These are phyloP conservation scores for Auricularia sp. DNA, from an alignment of 768 basidiomycete species.

Conservation along the genomic window DNA sequence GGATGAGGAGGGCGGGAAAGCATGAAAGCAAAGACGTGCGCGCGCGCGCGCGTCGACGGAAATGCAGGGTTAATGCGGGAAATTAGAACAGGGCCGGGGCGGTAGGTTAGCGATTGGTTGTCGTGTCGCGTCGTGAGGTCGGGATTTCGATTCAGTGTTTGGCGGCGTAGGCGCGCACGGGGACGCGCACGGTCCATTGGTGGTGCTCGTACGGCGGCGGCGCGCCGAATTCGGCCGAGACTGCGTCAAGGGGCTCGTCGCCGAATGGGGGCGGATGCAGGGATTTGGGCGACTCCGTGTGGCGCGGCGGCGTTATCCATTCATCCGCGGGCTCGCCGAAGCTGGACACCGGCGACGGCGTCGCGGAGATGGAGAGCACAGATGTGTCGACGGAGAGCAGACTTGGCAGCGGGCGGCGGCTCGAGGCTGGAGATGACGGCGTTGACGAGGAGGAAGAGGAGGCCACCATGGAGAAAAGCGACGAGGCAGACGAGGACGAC, in stretches of 20 bases:
- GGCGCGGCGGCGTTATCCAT: neutral
- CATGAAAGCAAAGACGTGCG: too few species aligned
- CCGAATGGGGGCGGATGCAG: neutral
- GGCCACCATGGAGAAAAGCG: neutral
- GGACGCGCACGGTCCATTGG: conserved; percentile 10
- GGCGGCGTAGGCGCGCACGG: neutral
- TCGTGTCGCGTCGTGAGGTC: too few species aligned
- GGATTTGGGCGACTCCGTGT: neutral
- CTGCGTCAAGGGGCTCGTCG: neutral
- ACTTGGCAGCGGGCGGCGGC: neutral
- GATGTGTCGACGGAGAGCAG: neutral
- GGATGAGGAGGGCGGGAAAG: too few species aligned
- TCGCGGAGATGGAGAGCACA: too few species aligned
- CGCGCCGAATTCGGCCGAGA: neutral
- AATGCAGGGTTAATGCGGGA: too few species aligned
- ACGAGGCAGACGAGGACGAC: neutral
- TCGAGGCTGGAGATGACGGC: neutral
- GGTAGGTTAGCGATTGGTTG: too few species aligned
- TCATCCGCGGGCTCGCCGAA: neutral
- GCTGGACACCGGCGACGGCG: neutral
- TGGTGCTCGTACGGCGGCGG: conserved; percentile 10
- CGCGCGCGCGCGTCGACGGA: too few species aligned
- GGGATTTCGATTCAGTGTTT: neutral
- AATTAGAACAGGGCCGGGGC: too few species aligned
- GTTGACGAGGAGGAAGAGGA: neutral